Base-by-base conservation (phyloP, 306 rosid genomes). In the Vicia villosa region DNA sequence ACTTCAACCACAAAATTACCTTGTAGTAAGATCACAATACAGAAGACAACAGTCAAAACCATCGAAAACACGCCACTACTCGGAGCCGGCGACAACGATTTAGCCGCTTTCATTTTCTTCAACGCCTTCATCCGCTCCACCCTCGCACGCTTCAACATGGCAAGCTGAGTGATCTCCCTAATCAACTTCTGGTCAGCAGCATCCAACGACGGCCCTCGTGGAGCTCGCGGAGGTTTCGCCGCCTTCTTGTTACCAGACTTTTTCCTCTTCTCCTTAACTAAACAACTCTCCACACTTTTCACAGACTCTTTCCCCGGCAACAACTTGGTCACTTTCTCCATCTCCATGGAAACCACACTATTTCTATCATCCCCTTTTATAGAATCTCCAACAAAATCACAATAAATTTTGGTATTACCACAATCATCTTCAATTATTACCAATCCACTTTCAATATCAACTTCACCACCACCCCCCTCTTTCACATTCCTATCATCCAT, bases 181-280 rank as follows among this genome's bases (percentile, higher is more conserved):
- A 91, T 80, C 37, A 94, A 74, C 84, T 88, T 94, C 20, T 73
- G 83, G 49, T 94, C 97, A 5, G 96, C 91, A 1, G 87, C 96
- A 76, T 94, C 97, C 76, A 94, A 22, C 2, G 97, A 86, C 2
- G 96, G 96, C 22, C 88, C 89, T 67, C 75, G 84, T 4, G 97
- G 98, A 61, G 98, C 92, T 57, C 99, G 88, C n/a, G 99, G 99
- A 61, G 99, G 99, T 60, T 85, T 94, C 8, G 80, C 69, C 58
- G 98, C 66, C 73, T 89, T 95, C 67, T 86, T 89, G 63, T 86
- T 84, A 84, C 84, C 64, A 0, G 70, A 77, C 74, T 89, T 94
- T 54, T 91, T 91, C n/a, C 74, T 84, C 69, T 89, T 94, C 68
- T 85, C 97, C 88, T 88, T 91, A 26, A 14, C 69, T 2, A 58